Evolutionary conservation across 306 rosid genomes (phyloP).

Genomic region (Cucurbita maxima): DNA sequence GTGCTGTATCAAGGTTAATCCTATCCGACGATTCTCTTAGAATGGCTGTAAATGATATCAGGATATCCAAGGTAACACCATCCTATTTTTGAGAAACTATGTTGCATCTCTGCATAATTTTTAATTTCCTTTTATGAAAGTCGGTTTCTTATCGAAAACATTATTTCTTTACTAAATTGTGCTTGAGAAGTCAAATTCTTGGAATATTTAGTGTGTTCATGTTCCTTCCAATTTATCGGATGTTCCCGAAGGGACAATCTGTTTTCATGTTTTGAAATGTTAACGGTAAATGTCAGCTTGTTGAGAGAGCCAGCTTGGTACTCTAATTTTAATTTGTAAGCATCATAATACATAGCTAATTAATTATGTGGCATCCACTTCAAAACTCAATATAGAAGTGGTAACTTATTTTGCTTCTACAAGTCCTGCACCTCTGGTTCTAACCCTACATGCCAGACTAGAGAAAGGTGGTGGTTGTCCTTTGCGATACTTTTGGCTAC

Average conservation of each 20-base stretch:
- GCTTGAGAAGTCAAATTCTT: neutral
- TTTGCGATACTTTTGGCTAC: neutral
- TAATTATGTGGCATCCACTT: neutral
- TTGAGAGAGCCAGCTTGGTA: neutral
- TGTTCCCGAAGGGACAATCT: too few species aligned
- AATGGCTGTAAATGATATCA: constrained; percentile 59
- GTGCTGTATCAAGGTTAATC: constrained; percentile 70
- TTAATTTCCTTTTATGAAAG: neutral
- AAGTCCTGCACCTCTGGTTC: neutral
- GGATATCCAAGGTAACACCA: constrained; percentile 47
- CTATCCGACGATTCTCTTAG: constrained; percentile 85
- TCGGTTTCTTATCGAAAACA: neutral
- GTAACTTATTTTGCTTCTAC: neutral
- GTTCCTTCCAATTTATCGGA: too few species aligned
- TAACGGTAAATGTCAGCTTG: neutral
- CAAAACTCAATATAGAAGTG: neutral
- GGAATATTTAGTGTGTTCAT: neutral
- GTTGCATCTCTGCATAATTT: neutral
- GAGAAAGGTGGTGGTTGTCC: neutral
- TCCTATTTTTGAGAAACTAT: neutral
- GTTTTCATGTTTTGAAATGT: neutral
- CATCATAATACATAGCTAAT: neutral
- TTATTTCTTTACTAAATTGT: neutral
- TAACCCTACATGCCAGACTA: neutral
- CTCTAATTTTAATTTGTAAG: neutral